Percentiles rank a stretch among this genome's conserved stretches.
phyloP scores from a whole-genome alignment of 306 rosid species.

The Gleditsia sinensis region DNA sequence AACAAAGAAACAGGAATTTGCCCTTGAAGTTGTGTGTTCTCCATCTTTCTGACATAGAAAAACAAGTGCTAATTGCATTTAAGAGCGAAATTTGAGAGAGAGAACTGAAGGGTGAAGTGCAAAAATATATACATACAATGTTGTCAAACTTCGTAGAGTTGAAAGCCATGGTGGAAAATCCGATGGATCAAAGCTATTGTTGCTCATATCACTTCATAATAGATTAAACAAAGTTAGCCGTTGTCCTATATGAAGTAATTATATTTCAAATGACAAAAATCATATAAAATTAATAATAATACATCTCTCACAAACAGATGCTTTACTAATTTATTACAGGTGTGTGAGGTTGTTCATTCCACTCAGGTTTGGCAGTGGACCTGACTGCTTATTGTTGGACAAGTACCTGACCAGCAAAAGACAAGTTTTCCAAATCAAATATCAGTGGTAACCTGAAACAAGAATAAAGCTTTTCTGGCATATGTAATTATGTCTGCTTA shows the following conservation, averaged over 20 bases:
- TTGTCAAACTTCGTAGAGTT: constrained; percentile 11
- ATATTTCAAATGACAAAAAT: neutral
- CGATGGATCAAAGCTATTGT: constrained; percentile 42
- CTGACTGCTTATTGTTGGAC: constrained; percentile 52
- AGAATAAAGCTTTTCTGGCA: neutral
- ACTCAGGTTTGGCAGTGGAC: constrained; percentile 45
- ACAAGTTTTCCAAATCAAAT: neutral
- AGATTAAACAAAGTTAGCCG: constrained; percentile 13
- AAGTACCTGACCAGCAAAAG: constrained; percentile 37
- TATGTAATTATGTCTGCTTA: constrained; percentile 37
- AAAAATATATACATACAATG: constrained; percentile 32
- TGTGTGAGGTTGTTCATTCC: constrained; percentile 39
- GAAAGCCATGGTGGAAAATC: constrained; percentile 39
- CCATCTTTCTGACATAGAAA: constrained; percentile 48
- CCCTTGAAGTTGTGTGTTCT: constrained; percentile 38
- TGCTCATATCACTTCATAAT: constrained; percentile 58
- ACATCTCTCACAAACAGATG: neutral
- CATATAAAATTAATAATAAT: neutral
- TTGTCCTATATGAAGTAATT: neutral
- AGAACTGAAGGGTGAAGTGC: neutral
- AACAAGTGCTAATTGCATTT: neutral
- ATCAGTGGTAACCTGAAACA: neutral
- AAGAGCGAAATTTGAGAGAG: neutral
- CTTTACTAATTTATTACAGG: constrained; percentile 43
- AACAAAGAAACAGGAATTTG: constrained; percentile 42